Evolutionary conservation across 78 protist species (phyloP).

Genomic region (Dictyostelium intermedium): DNA sequence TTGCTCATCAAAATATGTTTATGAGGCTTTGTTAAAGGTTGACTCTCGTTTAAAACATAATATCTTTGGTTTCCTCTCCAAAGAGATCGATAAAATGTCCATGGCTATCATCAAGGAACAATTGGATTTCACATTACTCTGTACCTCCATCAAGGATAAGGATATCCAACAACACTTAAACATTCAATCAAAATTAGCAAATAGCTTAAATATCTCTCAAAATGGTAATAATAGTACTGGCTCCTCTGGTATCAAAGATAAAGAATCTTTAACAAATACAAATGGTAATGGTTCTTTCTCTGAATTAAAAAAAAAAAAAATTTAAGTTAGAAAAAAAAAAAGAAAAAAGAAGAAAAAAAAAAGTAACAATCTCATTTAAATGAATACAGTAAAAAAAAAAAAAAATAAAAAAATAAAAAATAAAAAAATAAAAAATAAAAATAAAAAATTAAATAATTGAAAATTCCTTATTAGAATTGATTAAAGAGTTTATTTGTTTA

Average conservation of each 20-base stretch:
- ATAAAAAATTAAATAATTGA: no score
- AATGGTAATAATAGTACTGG: background rate
- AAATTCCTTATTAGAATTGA: no score
- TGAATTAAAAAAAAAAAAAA: background rate
- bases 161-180: constrained; percentile 53
- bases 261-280: background rate
- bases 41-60: constrained; percentile 58
- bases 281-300: constrained; percentile 1
- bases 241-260: background rate
- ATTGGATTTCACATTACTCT: constrained; percentile 45
- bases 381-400: background rate
- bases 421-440: no score
- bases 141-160: constrained; percentile 41
- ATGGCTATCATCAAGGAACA: constrained; percentile 34
- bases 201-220: background rate
- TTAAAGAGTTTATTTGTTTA: no score
- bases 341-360: background rate
- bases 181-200: constrained; percentile 59
- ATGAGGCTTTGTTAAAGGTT: constrained; percentile 46
- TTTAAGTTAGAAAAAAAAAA: no score
- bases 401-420: background rate
- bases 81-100: constrained; percentile 68
- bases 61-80: constrained; percentile 68
- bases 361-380: background rate
- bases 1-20: constrained; percentile 60